phyloP scores from a whole-genome alignment of 2,329 filamentous ascomycete genomes.

The Lachnellula hyalina region DNA sequence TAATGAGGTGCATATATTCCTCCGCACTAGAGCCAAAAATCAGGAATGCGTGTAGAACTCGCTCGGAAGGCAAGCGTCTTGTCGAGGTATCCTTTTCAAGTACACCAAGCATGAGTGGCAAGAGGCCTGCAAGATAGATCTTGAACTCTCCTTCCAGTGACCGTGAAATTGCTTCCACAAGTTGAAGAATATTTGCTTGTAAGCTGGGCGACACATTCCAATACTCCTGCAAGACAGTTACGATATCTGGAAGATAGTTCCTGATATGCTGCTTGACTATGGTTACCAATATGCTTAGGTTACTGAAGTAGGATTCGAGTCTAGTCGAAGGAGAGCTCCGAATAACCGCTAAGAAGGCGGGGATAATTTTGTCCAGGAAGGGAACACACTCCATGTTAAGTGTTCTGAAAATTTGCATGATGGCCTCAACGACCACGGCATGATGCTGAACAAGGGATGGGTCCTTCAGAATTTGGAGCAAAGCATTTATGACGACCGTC shows the following conservation, averaged over 20 bases:
- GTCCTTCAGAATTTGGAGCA: conserved; percentile 88
- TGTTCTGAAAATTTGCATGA: conserved; percentile 98
- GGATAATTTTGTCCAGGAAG: conserved; percentile 89
- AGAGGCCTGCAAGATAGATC: conserved; percentile 80
- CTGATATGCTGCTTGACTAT: conserved; percentile 97
- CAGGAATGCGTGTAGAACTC: conserved; percentile 88
- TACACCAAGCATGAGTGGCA: conserved; percentile 91
- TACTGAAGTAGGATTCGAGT: conserved; percentile 95
- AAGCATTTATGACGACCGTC: conserved; percentile 93
- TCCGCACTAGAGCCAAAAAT: conserved; percentile 94
- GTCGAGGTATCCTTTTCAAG: conserved; percentile 77
- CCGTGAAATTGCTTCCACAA: conserved; percentile 90
- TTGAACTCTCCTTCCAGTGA: conserved; percentile 98
- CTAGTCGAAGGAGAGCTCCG: conserved; percentile 70
- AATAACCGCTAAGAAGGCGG: conserved; percentile 88
- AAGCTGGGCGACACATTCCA: conserved; percentile 78
- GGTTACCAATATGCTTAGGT: conserved; percentile 84
- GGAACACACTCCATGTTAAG: conserved; percentile 93
- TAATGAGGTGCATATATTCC: conserved; percentile 98
- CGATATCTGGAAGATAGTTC: conserved; percentile 80
- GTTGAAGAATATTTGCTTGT: conserved; percentile 83
- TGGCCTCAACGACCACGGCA: conserved; percentile 89
- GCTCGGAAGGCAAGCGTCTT: conserved; percentile 77
- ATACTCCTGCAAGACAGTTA: conserved; percentile 81
- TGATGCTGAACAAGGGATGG: conserved; percentile 86